Base-by-base conservation (phyloP, 768 basidiomycete genomes). In the Mycena leptocephala region DNA sequence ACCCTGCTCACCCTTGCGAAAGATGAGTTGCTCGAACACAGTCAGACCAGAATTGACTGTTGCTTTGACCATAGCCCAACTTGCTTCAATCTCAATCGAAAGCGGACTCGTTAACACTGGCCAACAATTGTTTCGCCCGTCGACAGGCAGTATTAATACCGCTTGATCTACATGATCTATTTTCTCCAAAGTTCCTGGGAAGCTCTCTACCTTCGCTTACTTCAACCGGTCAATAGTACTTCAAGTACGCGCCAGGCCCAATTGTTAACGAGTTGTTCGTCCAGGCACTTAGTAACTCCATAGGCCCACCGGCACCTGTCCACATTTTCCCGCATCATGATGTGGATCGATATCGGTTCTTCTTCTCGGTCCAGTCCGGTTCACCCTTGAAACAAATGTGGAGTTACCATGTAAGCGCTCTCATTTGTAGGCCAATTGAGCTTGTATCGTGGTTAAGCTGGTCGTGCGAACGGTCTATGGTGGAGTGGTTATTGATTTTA, bases 371-470 rank as follows among this genome's bases (percentile, higher is more conserved):
- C n/a, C n/a, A 10, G n/a, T 30, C 43, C 69, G 69, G 39, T 26
- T 32, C 51, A 62, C 62, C 71, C 71, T 66, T 73, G 56, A 67
- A 73, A 73, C 72, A 66, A 64, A n/a, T 28, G 41, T 46, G 48
- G 33, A 20, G 4, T 13, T 35, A 10, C 20, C 3, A 8, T 10
- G 16, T 22, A 28, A 20, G 32, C 30, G 53, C 16, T 7, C 24
- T 24, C 24, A 18, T 33, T 16, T 24, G 3, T 32, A 6, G 11
- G 30, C 41, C 51, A 67, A 53, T 67, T 5, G 66, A 67, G 53
- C n/a, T 48, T 58, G 22, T 43, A 58, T 43, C 53, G 24, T 37
- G 13, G 28, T 35, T 20, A 22, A 10, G 30, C 55, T 18, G n/a
- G n/a, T 33, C 35, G 39, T 39, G 37, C 59, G 59, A 62, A 37